Conservation (phyloP, 2,329 filamentous ascomycete genomes). For the Cercospora sp. region DNA sequence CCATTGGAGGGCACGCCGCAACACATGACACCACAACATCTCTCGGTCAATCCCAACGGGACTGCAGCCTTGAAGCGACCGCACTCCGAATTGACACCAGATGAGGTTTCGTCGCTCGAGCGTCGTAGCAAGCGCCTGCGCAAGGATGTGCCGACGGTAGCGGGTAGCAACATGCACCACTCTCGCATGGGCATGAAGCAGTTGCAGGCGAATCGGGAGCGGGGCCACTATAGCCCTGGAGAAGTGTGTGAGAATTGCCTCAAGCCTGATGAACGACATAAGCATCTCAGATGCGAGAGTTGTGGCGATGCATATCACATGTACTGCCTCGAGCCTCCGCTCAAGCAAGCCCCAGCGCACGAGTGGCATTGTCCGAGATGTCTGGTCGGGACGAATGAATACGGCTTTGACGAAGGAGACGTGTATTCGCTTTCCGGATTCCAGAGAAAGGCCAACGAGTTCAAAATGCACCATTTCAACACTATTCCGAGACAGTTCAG, state of each 20-base stretch:
- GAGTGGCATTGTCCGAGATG: constrained; percentile 98
- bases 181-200: constrained; percentile 78
- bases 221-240: constrained; percentile 57
- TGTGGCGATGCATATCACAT: constrained; percentile 89
- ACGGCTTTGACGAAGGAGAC: constrained; percentile 94
- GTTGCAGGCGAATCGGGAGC: constrained; percentile 57
- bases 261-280: constrained; percentile 69
- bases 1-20: constrained; percentile 55
- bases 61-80: constrained; percentile 67
- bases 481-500: constrained; percentile 63
- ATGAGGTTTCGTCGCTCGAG: constrained; percentile 48
- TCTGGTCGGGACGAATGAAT: constrained; percentile 92
- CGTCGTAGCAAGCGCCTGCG: constrained; percentile 90
- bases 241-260: constrained; percentile 82
- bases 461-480: constrained; percentile 92
- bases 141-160: constrained; percentile 81
- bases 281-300: constrained; percentile 80
- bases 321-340: constrained; percentile 81
- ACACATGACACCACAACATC: constrained; percentile 23
- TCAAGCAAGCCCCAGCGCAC: constrained; percentile 74
- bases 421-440: constrained; percentile 95
- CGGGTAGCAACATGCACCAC: constrained; percentile 94
- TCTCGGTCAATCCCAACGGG: constrained; percentile 32
- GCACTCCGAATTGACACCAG: constrained; percentile 46
- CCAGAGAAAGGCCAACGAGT: constrained; percentile 91